These are phyloP conservation scores for Rhodocollybia butyracea DNA, from an alignment of 768 basidiomycete species.

Conservation along the genomic window DNA sequence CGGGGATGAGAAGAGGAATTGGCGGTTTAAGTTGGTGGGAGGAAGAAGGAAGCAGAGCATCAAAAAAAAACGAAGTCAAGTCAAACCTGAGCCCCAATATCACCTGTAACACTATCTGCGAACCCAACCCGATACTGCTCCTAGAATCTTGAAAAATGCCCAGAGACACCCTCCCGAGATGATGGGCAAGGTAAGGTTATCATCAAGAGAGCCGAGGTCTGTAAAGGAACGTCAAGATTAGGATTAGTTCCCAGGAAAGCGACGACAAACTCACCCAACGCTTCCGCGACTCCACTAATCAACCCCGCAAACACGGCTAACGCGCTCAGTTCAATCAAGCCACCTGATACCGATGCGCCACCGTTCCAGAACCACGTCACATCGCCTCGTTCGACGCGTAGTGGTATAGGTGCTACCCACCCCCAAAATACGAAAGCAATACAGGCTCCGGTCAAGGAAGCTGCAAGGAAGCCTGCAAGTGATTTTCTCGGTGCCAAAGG, in stretches of 20 bases:
- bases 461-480: slow-evolving; percentile 80
- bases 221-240: slow-evolving; percentile 3
- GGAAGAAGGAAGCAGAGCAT: no score
- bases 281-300: slow-evolving; percentile 85
- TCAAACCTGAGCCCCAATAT: no score
- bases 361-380: slow-evolving; percentile 57
- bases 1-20: no score
- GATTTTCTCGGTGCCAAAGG: slow-evolving; percentile 83
- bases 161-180: slow-evolving; percentile 68
- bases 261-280: slow-evolving; percentile 59
- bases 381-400: slow-evolving; percentile 15
- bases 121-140: slow-evolving; percentile 21
- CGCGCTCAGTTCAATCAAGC: slow-evolving; percentile 50
- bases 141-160: slow-evolving; percentile 39
- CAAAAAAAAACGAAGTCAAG: no score
- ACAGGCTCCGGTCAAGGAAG: slow-evolving; percentile 63
- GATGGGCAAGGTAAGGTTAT: slow-evolving; percentile 88
- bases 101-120: no score
- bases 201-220: slow-evolving; percentile 86
- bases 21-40: no score
- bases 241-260: slow-evolving; percentile 3
- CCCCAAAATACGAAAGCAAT: slow-evolving; percentile 75
- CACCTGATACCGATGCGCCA: slow-evolving; percentile 31
- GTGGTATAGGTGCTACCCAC: slow-evolving; percentile 47
- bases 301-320: slow-evolving; percentile 68